Conservation (phyloP, 2,329 filamentous ascomycete genomes). For the Aspergillus hortae region DNA sequence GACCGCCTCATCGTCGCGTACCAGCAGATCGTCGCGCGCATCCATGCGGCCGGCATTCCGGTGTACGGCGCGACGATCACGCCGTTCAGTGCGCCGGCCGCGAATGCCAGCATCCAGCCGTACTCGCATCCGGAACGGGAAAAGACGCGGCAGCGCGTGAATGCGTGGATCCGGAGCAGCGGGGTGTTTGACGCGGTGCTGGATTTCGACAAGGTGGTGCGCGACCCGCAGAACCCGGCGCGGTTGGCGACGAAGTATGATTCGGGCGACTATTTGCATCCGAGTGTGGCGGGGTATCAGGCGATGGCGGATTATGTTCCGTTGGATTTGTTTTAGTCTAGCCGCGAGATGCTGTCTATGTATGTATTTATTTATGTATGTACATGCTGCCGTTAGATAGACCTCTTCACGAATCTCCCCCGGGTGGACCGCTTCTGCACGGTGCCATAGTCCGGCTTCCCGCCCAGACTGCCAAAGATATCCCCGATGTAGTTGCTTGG, state of each 20-base stretch:
- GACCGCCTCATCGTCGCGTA: slow-evolving; percentile 56
- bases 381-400: not conserved
- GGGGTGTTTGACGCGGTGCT: slow-evolving; percentile 58
- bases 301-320: slow-evolving; percentile 58
- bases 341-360: too few species aligned
- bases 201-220: slow-evolving; percentile 59
- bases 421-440: not conserved
- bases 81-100: slow-evolving; percentile 50
- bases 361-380: not conserved
- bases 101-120: slow-evolving; percentile 39
- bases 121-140: slow-evolving; percentile 57
- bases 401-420: not conserved
- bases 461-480: slow-evolving; percentile 66
- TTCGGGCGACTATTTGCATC: slow-evolving; percentile 64
- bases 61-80: slow-evolving; percentile 65
- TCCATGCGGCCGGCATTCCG: slow-evolving; percentile 53
- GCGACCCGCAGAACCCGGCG: slow-evolving; percentile 48
- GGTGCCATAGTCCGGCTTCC: slow-evolving; percentile 60
- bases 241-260: slow-evolving; percentile 53
- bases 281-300: slow-evolving; percentile 58
- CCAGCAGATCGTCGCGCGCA: slow-evolving; percentile 53
- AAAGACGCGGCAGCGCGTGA: slow-evolving; percentile 54
- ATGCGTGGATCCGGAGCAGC: slow-evolving; percentile 57
- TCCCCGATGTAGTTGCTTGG: slow-evolving; percentile 67
- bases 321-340: slow-evolving; percentile 30